Evolutionary conservation across 192 early-diverging fungal genomes (phyloP), one percentile per base, ranked within the genome.

Genomic region (Rhizophagus sp.): DNA sequence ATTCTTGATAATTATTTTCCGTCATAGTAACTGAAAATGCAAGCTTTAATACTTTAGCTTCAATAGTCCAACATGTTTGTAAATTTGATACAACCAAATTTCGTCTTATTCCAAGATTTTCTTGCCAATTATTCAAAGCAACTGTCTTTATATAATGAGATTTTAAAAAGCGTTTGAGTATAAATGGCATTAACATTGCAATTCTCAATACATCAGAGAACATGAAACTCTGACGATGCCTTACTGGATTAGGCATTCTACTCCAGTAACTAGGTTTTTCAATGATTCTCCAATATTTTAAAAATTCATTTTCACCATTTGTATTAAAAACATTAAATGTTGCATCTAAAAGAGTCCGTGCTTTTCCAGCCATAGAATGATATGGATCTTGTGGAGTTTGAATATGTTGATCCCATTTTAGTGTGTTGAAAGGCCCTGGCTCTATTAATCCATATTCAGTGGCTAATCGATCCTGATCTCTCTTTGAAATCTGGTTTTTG

Each of bases 281-380:
- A 7, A 67, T 67, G 3, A 0, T 17, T 67, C 34, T 67, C 30
- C 30, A 67, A 17, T 30, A 2, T 25, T 67, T 33, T 67, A 67
- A 7, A 17, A 67, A 67, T 7, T 12, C 24, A 17, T 67, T 30
- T 67, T 67, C 12, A 0, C 65, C 27, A 34, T 30, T 67, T 30
- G 12, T 3, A 33, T 73, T 33, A 67, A 67, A 33, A 9, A 27
- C 0, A 17, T 33, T 17, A 67, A 67, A 67, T 19, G 27, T 34
- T 5, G 4, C 30, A 10, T 67, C 65, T 67, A 67, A 30, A 12
- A 67, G 27, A 17, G 13, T 67, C 0, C 3, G 12, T 79, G 79
- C 1, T 75, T 80, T 62, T 82, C 82, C 36, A 84, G 74, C 62
- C 80, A 78, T 76, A 11, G 33, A 69, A 74, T 27, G 44, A 22